Percentiles rank a stretch among this genome's conserved stretches.
phyloP scores from a whole-genome alignment of 495 filamentous ascomycete species.

The Beverwykella pulmonaria region DNA sequence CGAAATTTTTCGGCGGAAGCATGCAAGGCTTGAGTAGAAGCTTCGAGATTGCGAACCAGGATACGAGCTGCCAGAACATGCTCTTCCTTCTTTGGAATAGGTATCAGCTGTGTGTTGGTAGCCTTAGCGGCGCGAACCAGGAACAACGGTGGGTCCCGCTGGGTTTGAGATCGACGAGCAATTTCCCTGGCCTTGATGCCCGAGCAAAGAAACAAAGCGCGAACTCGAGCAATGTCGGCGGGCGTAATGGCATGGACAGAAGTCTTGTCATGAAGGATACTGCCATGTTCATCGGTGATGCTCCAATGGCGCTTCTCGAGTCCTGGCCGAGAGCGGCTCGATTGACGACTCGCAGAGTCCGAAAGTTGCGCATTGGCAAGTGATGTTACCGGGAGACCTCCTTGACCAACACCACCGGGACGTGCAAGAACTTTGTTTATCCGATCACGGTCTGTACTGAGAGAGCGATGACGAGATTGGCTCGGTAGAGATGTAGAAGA shows the following conservation, averaged over 20 bases:
- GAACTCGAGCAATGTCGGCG: slow-evolving; percentile 72
- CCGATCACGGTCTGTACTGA: slow-evolving; percentile 7
- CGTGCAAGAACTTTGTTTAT: slow-evolving; percentile 32
- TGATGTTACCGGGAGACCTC: slow-evolving; percentile 46
- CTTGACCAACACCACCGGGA: slow-evolving; percentile 53
- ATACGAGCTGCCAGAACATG: slow-evolving; percentile 70
- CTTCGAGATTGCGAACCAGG: slow-evolving; percentile 60
- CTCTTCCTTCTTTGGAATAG: slow-evolving; percentile 62
- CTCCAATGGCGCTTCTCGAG: slow-evolving; percentile 62
- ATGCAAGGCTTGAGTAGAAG: slow-evolving; percentile 58
- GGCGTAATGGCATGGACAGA: slow-evolving; percentile 46
- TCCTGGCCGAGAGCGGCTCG: slow-evolving; percentile 33
- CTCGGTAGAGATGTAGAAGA: slow-evolving; percentile 18
- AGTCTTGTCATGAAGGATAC: slow-evolving; percentile 45
- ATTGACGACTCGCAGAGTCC: slow-evolving; percentile 16
- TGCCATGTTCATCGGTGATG: slow-evolving; percentile 61
- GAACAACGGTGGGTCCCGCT: slow-evolving; percentile 44
- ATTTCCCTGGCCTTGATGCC: slow-evolving; percentile 87
- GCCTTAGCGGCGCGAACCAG: slow-evolving; percentile 49
- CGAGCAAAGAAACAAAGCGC: slow-evolving; percentile 74
- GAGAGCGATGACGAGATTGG: slow-evolving; percentile 18
- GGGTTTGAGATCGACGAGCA: slow-evolving; percentile 61
- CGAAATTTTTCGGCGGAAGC: slow-evolving; percentile 57
- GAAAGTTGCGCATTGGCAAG: slow-evolving; percentile 37
- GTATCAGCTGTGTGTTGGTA: slow-evolving; percentile 46